Evolutionary conservation across 2,329 filamentous ascomycete species (phyloP), one percentile per base, ranked within the genome.

Genomic region (Cryoendolithus antarcticus): DNA sequence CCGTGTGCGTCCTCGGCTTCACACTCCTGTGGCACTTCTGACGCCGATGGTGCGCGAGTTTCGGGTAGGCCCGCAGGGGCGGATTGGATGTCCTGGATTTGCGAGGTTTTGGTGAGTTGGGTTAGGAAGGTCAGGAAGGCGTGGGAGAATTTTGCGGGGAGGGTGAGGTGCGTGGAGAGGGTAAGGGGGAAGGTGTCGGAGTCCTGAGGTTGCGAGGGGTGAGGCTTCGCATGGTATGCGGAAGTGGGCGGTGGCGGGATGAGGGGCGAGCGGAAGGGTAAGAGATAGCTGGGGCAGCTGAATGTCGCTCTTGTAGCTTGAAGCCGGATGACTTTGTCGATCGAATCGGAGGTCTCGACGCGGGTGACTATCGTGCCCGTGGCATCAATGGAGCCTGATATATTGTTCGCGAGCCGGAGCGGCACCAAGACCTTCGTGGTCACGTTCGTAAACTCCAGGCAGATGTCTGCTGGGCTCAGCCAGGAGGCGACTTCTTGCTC

Each of bases 31-130:
- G 24, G 24, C 4, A 27, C 24, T 27, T 27, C 24, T 6, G 24
- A 27, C 4, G 24, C 24, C 24, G 24, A 27, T 6, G 24, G 24
- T 27, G 24, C 24, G 24, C 24, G 24, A 27, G 24, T 27, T 6
- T 27, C 24, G 4, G 24, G 24, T 8, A 27, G 4, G 24, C 24
- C 24, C 4, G 4, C 5, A 27, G 4, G 4, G 4, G 24, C 7
- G 7, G 24, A 27, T 34, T 41, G 34, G 34, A 41, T 41, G 30
- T 41, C 39, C 12, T 36, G 30, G 34, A 74, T 62, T 44, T 74
- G 74, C n/a, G 65, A 72, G 0, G 70, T 70, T 48, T 74, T 74
- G n/a, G 72, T 63, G 1, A 72, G 56, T 1, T 70, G 69, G 1
- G 70, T 69, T n/a, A 67, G 56, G 51, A 72, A 74, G 46, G 71